These are phyloP conservation scores for Leucocoprinus sp. DNA, from an alignment of 768 basidiomycete species.

Conservation along the genomic window DNA sequence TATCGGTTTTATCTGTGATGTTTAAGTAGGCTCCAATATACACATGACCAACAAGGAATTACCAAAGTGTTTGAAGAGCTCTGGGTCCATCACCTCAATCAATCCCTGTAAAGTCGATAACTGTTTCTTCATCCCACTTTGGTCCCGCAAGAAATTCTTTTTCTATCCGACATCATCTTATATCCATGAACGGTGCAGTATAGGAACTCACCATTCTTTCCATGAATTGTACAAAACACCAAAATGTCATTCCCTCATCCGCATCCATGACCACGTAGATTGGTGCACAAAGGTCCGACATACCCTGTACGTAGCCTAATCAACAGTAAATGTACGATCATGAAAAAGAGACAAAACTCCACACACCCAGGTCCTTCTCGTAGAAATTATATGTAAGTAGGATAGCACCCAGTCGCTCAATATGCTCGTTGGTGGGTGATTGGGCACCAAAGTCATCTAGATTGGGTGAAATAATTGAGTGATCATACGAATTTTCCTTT, in stretches of 20 bases:
- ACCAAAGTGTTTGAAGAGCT: constrained; percentile 89
- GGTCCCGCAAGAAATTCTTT: constrained; percentile 91
- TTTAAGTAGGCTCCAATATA: background rate
- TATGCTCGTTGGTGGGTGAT: constrained; percentile 84
- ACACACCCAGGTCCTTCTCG: constrained; percentile 78
- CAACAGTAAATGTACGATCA: constrained; percentile 1
- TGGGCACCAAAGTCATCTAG: constrained; percentile 75
- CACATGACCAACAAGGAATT: background rate
- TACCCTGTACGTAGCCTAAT: constrained; percentile 93
- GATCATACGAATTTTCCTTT: constrained; percentile 50
- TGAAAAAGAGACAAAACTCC: constrained; percentile 7
- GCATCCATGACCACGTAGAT: constrained; percentile 87
- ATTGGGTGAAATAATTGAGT: constrained; percentile 68
- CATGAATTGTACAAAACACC: constrained; percentile 96
- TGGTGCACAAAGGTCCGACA: constrained; percentile 94
- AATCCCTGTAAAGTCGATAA: constrained; percentile 83
- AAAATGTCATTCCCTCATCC: constrained; percentile 88
- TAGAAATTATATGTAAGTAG: constrained; percentile 88
- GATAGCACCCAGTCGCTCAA: constrained; percentile 79
- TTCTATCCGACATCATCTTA: constrained; percentile 42
- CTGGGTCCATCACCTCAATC: constrained; percentile 91
- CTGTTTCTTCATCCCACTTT: constrained; percentile 97
- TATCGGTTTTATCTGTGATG: constrained; percentile 69
- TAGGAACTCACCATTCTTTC: constrained; percentile 70
- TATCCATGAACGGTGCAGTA: background rate